Evolutionary conservation across 495 filamentous ascomycete species (phyloP).

Genomic region (Trichocladium antarcticum): DNA sequence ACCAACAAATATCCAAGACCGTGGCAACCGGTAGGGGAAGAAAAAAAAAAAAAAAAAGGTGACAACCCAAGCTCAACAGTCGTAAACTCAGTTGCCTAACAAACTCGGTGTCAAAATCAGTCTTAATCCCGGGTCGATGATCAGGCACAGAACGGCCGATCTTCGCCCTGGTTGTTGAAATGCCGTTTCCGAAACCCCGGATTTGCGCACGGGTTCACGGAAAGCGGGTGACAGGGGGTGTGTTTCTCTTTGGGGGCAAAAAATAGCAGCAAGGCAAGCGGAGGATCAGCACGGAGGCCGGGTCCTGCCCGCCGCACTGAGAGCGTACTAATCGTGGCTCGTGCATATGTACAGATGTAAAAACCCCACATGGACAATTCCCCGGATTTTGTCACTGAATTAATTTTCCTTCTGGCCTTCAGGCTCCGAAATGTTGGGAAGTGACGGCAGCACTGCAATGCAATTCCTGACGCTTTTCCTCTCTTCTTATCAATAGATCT

Average conservation of each 20-base stretch:
- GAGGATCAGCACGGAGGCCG: constrained; percentile 13
- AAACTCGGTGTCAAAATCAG: neutral
- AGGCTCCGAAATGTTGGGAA: too few species aligned
- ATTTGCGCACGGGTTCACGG: neutral
- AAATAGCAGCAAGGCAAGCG: neutral
- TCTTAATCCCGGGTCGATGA: neutral
- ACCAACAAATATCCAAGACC: constrained; percentile 4
- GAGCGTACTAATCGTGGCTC: too few species aligned
- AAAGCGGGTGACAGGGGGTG: neutral
- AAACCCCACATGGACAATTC: too few species aligned
- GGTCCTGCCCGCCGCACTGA: too few species aligned
- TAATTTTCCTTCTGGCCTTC: too few species aligned
- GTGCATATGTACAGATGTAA: too few species aligned
- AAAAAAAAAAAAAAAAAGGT: neutral
- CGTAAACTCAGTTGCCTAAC: too few species aligned
- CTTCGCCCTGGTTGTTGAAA: neutral
- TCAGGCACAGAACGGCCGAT: constrained; percentile 6
- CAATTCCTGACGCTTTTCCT: too few species aligned
- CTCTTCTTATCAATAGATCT: too few species aligned
- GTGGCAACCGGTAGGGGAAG: neutral
- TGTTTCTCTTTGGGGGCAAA: neutral
- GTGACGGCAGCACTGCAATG: too few species aligned
- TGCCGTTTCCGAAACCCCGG: neutral
- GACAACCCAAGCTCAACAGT: neutral
- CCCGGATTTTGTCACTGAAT: too few species aligned